Base-by-base conservation (phyloP, 129 eudicot genomes). In the Pittosporum tobira region DNA sequence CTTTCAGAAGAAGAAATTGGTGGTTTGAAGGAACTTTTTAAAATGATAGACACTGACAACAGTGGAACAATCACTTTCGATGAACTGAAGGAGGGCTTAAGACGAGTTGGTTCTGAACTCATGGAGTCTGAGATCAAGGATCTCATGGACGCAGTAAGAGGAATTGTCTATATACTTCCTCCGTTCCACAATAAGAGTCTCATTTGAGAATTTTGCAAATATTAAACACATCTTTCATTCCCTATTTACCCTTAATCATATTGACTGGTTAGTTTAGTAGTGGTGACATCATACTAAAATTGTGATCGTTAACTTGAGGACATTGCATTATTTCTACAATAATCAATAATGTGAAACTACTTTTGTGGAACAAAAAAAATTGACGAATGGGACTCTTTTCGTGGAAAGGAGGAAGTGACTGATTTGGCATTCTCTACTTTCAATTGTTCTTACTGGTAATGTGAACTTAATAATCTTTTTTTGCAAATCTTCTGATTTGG, bases 1-100 rank as follows among this genome's bases (percentile, higher is more conserved):
- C 90, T 89, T 27, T 89, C 97, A 34, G 97, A 89, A 76, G 97
- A 89, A 73, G 97, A 89, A 68, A 89, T 89, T 40, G 95, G 97
- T 27, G 97, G 97, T 52, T 67, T 89, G 60, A 89, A 85, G 61
- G 97, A 89, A 81, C 60, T 89, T 52, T 88, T 88, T 66, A 81
- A 71, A 74, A 88, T 79, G 94, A 77, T 88, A 63, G 97, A 88
- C 63, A 85, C 88, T 22, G 97, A 89, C 69, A 65, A 75, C 59
- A 89, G 97, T 48, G 97, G 97, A 65, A 74, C 93, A 2, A 85
- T 89, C 27, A 89, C 95, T 29, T 89, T 82, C 61, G 97, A 89
- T 38, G 97, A 89, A 73, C 79, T 89, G 43, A 89, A 84, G 77
- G 88, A 82, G 62, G 95, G 97, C 13, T 76, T 89, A 54, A 72